Conservation (phyloP, 129 eudicot genomes). For the Chrysanthemum makinoi region DNA sequence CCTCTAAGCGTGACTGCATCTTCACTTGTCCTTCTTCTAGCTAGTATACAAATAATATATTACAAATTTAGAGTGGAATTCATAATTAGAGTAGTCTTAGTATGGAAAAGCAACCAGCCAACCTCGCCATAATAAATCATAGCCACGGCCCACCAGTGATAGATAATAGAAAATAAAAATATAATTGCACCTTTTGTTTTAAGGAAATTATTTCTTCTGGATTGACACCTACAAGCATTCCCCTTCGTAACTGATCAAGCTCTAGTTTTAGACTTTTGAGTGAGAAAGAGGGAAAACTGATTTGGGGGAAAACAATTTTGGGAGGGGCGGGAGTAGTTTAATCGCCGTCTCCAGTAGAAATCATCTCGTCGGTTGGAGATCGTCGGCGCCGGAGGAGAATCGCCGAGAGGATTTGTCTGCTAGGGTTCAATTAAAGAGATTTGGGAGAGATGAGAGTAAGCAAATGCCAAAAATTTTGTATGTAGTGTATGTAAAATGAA, state of each 20-base stretch:
- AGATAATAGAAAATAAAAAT: conserved; percentile 4
- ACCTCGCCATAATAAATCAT: conserved; percentile 1
- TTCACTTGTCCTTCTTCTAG: conserved; percentile 98
- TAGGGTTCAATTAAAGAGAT: no score
- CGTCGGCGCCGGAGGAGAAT: no score
- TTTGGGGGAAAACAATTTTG: no score
- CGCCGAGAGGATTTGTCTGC: no score
- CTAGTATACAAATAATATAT: conserved; percentile 37
- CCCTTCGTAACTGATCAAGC: conserved; percentile 85
- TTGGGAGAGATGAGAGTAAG: no score
- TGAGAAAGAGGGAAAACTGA: no score
- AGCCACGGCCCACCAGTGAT: conserved; percentile 9
- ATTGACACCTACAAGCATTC: conserved; percentile 91
- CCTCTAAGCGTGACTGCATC: conserved; percentile 97
- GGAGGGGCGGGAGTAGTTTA: no score
- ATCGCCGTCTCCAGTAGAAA: no score
- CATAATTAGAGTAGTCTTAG: background rate
- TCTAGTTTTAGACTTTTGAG: conserved; percentile 83
- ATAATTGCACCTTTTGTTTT: conserved; percentile 65
- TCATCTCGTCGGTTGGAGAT: no score
- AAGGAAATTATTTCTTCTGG: conserved; percentile 91
- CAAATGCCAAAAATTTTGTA: no score
- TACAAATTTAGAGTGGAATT: conserved; percentile 1
- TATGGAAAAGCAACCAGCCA: conserved; percentile 2
- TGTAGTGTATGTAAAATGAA: no score